These are phyloP conservation scores for Boletus sp. DNA, from an alignment of 1,284 basidiomycete species.

Conservation along the genomic window DNA sequence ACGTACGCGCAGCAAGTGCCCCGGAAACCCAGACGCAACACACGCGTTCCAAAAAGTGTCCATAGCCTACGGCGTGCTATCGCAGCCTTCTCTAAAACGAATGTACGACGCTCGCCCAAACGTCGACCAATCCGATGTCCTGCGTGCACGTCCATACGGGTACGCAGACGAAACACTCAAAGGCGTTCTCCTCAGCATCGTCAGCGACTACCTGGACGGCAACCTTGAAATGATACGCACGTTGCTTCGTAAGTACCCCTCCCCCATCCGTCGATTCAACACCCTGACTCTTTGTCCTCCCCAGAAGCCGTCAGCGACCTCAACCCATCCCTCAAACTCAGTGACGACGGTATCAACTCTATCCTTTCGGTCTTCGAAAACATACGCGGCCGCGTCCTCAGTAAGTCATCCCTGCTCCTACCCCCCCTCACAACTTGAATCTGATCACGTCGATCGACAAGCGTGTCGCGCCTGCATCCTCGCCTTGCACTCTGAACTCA, in stretches of 20 bases:
- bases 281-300: neutral
- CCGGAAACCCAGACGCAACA: slow-evolving; percentile 72
- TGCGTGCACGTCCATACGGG: slow-evolving; percentile 47
- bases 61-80: slow-evolving; percentile 78
- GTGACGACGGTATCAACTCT: slow-evolving; percentile 70
- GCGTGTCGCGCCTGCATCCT: slow-evolving; percentile 79
- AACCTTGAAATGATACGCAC: slow-evolving; percentile 79
- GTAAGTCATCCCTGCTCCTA: slow-evolving; percentile 39
- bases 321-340: slow-evolving; percentile 65
- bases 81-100: slow-evolving; percentile 65
- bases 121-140: slow-evolving; percentile 50
- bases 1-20: slow-evolving; percentile 64
- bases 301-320: slow-evolving; percentile 73
- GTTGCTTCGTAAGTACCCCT: slow-evolving; percentile 59
- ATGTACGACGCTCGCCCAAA: slow-evolving; percentile 64
- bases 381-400: slow-evolving; percentile 65
- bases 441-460: slow-evolving; percentile 26
- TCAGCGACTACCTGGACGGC: slow-evolving; percentile 81
- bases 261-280: neutral
- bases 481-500: slow-evolving; percentile 70
- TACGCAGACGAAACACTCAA: slow-evolving; percentile 76
- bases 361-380: slow-evolving; percentile 61
- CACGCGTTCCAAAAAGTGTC: slow-evolving; percentile 84
- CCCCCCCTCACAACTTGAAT: neutral
- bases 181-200: slow-evolving; percentile 68